Evolutionary conservation across 202 grass and related monocot species (phyloP).

Genomic region (Schoenoplectus tabernaemontani): DNA sequence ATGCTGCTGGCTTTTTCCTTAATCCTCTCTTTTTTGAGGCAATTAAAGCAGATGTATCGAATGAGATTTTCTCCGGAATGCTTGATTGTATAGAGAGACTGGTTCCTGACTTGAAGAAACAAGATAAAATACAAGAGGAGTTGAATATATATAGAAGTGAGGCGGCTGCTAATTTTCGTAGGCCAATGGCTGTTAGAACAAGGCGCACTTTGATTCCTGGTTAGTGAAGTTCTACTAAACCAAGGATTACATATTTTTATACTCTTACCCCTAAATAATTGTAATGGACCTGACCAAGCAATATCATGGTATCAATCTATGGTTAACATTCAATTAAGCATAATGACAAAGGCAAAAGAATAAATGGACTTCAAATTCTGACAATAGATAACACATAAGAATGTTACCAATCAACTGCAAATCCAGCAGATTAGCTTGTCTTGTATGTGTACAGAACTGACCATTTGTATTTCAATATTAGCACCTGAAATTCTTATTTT

Average conservation of each 20-base stretch:
- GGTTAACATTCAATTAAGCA: neutral
- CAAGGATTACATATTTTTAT: neutral
- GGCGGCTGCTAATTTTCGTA: slow-evolving; percentile 63
- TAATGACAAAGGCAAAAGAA: neutral
- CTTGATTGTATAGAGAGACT: slow-evolving; percentile 83
- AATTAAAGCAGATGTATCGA: slow-evolving; percentile 60
- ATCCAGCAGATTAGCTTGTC: slow-evolving; percentile 13
- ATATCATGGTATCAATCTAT: neutral
- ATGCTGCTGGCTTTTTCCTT: slow-evolving; percentile 72
- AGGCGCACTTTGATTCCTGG: slow-evolving; percentile 81
- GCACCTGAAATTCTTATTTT: neutral
- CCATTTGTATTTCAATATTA: neutral
- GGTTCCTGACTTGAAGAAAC: slow-evolving; percentile 70
- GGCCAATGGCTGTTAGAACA: slow-evolving; percentile 81
- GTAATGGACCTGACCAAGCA: neutral
- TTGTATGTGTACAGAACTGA: neutral
- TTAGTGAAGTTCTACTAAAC: slow-evolving; percentile 26
- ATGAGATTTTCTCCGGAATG: slow-evolving; percentile 73
- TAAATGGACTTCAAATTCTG: neutral
- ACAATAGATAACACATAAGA: neutral
- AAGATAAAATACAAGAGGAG: slow-evolving; percentile 93
- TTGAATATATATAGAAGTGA: slow-evolving; percentile 68
- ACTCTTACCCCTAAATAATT: neutral
- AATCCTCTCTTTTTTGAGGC: slow-evolving; percentile 85
- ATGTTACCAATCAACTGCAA: neutral